Conservation (phyloP, 305 asterid species). For the Salvia sclarea region DNA sequence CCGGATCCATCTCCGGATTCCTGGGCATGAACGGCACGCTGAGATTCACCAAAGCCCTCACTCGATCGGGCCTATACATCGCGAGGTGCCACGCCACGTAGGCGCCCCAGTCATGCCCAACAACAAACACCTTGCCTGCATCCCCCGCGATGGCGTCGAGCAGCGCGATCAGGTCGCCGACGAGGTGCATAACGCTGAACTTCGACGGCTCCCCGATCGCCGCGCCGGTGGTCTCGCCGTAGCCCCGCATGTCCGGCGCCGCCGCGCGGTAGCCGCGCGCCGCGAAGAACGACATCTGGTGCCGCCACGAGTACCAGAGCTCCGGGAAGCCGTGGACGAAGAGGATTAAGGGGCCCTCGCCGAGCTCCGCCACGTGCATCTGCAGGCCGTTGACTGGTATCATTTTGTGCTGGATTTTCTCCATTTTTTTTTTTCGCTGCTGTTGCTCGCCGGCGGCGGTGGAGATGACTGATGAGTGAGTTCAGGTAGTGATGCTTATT, state of each 20-base stretch:
- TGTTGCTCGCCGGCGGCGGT: background rate
- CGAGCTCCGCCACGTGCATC: constrained; percentile 57
- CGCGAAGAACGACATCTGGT: constrained; percentile 57
- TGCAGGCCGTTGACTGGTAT: constrained; percentile 45
- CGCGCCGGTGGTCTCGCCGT: constrained; percentile 61
- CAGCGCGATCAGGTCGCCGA: constrained; percentile 50
- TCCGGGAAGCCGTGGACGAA: constrained; percentile 65
- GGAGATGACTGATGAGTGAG: background rate
- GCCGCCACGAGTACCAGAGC: constrained; percentile 69
- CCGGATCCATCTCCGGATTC: constrained; percentile 27
- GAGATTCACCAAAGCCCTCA: constrained; percentile 49
- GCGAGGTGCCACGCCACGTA: constrained; percentile 50
- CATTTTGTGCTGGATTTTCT: constrained; percentile 43
- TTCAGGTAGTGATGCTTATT: too few species aligned
- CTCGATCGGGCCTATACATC: constrained; percentile 54
- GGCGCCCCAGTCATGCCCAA: constrained; percentile 73
- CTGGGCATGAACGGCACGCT: constrained; percentile 43
- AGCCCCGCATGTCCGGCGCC: constrained; percentile 64
- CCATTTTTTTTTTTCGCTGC: constrained; percentile 32
- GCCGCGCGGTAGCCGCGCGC: constrained; percentile 53
- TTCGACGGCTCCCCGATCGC: constrained; percentile 45
- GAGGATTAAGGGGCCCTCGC: constrained; percentile 60
- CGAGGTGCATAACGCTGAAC: constrained; percentile 48
- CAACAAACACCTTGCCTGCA: constrained; percentile 53
- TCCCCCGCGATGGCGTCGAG: constrained; percentile 38